A percentile compares a stretch with the other conserved stretches of the same genome.
Evolutionary conservation across 306 rosid genomes (phyloP).

Genomic region (Sindora glabra): DNA sequence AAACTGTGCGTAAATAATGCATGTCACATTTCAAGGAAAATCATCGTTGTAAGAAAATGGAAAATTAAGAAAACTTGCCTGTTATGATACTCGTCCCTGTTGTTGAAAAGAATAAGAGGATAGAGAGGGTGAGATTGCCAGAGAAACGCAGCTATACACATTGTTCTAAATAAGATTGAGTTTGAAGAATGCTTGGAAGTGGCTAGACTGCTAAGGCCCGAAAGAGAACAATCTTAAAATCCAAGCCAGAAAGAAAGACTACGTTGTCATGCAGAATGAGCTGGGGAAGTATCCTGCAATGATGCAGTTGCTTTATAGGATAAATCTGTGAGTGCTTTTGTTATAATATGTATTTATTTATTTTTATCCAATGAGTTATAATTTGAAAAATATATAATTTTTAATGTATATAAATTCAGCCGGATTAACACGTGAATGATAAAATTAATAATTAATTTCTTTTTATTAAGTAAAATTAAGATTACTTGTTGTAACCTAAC

Average conservation of each 20-base stretch:
- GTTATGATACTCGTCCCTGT: conserved; percentile 49
- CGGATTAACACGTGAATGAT: too few species aligned
- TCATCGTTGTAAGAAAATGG: neutral
- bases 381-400: too few species aligned
- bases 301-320: neutral
- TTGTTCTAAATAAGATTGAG: neutral
- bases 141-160: conserved; percentile 62
- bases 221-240: neutral
- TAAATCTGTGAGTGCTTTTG: too few species aligned
- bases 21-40: neutral
- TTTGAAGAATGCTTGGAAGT: neutral
- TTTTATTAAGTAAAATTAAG: too few species aligned
- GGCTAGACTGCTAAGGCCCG: neutral
- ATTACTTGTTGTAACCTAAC: too few species aligned
- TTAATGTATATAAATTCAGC: too few species aligned
- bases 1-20: neutral
- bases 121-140: conserved; percentile 66
- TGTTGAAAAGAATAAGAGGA: conserved; percentile 49
- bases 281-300: too few species aligned
- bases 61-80: conserved; percentile 25
- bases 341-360: too few species aligned
- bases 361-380: too few species aligned
- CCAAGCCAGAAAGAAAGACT: too few species aligned
- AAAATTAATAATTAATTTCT: too few species aligned
- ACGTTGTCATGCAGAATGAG: too few species aligned